phyloP scores from a whole-genome alignment of 2,329 filamentous ascomycete genomes.

The Nemania diffusa region DNA sequence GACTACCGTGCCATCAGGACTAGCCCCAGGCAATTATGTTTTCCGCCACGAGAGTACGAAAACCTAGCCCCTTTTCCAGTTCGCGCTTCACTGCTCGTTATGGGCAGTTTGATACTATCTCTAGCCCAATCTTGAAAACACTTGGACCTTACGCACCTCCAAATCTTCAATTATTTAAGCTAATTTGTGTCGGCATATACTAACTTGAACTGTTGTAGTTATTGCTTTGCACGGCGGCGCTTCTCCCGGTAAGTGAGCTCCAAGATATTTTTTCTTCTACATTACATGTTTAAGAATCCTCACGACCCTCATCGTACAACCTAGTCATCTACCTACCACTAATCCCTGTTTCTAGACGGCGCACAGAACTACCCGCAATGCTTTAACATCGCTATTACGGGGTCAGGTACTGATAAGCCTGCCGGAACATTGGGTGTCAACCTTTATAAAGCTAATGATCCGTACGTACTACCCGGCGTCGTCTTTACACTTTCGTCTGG shows the following conservation, averaged over 20 bases:
- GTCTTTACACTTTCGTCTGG: not conserved
- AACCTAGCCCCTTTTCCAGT: not conserved
- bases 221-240: conserved; percentile 58
- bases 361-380: conserved; percentile 63
- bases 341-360: conserved; percentile 48
- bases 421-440: conserved; percentile 60
- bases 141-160: not conserved
- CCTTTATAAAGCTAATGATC: conserved; percentile 63
- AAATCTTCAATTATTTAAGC: not conserved
- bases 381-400: conserved; percentile 66
- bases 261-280: not conserved
- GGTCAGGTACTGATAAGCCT: conserved; percentile 55
- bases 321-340: not conserved
- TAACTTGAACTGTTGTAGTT: conserved; percentile 36
- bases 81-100: not conserved
- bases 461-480: conserved; percentile 37
- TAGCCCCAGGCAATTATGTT: conserved; percentile 60
- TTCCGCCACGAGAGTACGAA: conserved; percentile 56
- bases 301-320: not conserved
- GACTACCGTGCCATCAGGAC: conserved; percentile 54
- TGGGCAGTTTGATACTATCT: not conserved
- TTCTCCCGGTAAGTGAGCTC: conserved; percentile 3
- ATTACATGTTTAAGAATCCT: not conserved
- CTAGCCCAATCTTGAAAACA: too few species aligned
- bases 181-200: not conserved